Base-by-base conservation (phyloP, 164 flowering plant species). In the Sextonia rubra region DNA sequence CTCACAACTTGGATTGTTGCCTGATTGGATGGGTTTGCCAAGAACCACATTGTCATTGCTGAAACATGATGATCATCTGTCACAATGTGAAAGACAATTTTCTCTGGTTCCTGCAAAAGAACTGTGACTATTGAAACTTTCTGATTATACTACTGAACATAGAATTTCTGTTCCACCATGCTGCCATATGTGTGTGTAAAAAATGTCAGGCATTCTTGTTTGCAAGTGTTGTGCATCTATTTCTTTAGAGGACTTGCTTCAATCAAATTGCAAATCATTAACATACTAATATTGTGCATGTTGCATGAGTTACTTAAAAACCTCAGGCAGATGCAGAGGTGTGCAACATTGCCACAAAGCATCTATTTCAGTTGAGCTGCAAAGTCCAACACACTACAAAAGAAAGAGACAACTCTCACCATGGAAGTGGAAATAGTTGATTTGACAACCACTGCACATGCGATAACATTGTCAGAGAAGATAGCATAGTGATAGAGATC, bases 381-480 rank as follows among this genome's bases (percentile, higher is more conserved):
- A 66, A 66, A 30, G 12, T 17, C 7, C 48, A 66, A n/a, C n/a
- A 27, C 69, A 66, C 56, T 47, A 26, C 20, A 70, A 55, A 58
- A 55, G 11, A 70, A 58, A 15, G 48, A 15, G 56, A 52, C 6
- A 20, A 26, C 7, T 68, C 69, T 80, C 87, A 95, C 99, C 92
- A 55, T 67, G 12, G 97, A 82, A 74, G 77, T 70, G 52, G 91
- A 86, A 64, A 91, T 68, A 12, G 97, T 88, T 65, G 99, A 93
- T 55, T 89, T 91, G 25, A 95, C 89, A 77, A 90, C 98, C 75
- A 90, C 98, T 17, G 94, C 85, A 87, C 90, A 90, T 66, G 99
- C 98, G 77, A 93, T 79, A 72, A 95, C 77, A 86, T 95, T 93
- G 83, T 93, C 99, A 73, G 99, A 91, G 83, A 95, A 91, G 47